phyloP scores from a whole-genome alignment of 495 filamentous ascomycete species.

The Emericellopsis terricola region DNA sequence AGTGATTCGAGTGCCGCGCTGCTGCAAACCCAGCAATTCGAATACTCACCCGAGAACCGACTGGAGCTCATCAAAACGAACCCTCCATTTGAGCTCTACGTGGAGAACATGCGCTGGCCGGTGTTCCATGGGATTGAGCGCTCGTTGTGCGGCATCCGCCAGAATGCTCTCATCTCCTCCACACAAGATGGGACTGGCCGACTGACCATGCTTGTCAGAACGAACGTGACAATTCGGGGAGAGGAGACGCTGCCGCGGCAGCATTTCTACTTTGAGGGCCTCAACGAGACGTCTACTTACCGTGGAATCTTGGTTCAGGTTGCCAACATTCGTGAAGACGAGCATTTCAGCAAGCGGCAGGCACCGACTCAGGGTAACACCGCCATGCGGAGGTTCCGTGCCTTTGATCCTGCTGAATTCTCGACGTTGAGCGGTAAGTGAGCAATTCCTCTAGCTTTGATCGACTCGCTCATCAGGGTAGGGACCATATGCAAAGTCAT shows the following conservation, averaged over 20 bases:
- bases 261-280: constrained; percentile 64
- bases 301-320: constrained; percentile 47
- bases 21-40: constrained; percentile 54
- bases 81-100: constrained; percentile 64
- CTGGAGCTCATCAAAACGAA: constrained; percentile 35
- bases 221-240: constrained; percentile 48
- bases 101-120: constrained; percentile 41
- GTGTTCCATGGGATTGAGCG: constrained; percentile 46
- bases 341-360: constrained; percentile 16
- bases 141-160: constrained; percentile 57
- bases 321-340: constrained; percentile 15
- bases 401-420: constrained; percentile 51
- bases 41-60: constrained; percentile 21
- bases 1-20: constrained; percentile 62
- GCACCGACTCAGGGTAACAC: constrained; percentile 5
- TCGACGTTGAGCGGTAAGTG: constrained; percentile 57
- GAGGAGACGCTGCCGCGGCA: constrained; percentile 48
- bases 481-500: constrained; percentile 69
- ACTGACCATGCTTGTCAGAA: constrained; percentile 24
- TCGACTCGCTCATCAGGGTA: constrained; percentile 6
- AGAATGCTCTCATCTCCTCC: constrained; percentile 40
- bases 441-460: constrained; percentile 2
- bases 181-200: constrained; percentile 17
- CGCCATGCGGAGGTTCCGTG: constrained; percentile 23
- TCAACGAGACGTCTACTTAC: constrained; percentile 56